These are phyloP conservation scores for Penicillium paradoxum DNA, from an alignment of 495 filamentous ascomycete species.

Conservation along the genomic window DNA sequence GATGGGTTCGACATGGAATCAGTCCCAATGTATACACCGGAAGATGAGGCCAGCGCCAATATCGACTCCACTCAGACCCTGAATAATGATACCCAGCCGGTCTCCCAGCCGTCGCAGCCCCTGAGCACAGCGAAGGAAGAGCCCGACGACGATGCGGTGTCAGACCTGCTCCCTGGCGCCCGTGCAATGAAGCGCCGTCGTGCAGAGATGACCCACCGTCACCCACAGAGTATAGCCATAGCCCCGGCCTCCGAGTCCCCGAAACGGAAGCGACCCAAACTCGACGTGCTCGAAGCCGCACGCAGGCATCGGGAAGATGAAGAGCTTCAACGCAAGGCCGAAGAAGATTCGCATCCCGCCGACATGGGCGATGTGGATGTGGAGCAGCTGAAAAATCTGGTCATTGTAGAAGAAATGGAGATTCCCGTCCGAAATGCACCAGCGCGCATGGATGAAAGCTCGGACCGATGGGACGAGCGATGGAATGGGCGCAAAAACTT, in stretches of 20 bases:
- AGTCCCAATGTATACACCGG: constrained; percentile 32
- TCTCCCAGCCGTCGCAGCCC: constrained; percentile 8
- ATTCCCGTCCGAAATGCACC: constrained; percentile 35
- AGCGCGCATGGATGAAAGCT: constrained; percentile 35
- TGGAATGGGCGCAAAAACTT: constrained; percentile 99
- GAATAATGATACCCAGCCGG: constrained; percentile 20
- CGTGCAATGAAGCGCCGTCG: constrained; percentile 65
- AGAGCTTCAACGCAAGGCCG: constrained; percentile 18
- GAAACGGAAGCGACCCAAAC: constrained; percentile 48
- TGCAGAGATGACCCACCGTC: constrained; percentile 24
- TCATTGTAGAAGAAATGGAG: constrained; percentile 78
- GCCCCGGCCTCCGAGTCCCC: constrained; percentile 20
- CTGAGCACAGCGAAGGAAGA: constrained; percentile 31
- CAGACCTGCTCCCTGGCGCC: constrained; percentile 64
- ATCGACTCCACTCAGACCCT: constrained; percentile 18
- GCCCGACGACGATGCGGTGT: constrained; percentile 52
- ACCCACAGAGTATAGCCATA: constrained; percentile 6
- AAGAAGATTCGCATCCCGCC: constrained; percentile 48
- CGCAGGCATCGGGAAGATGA: constrained; percentile 63
- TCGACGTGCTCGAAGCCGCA: constrained; percentile 66
- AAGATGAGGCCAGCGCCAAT: constrained; percentile 8
- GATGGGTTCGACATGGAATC: constrained; percentile 50
- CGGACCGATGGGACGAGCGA: constrained; percentile 74
- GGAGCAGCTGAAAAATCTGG: constrained; percentile 65
- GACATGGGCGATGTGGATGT: constrained; percentile 58